Conservation (phyloP, 306 rosid genomes). For the Lathyrus sativus region DNA sequence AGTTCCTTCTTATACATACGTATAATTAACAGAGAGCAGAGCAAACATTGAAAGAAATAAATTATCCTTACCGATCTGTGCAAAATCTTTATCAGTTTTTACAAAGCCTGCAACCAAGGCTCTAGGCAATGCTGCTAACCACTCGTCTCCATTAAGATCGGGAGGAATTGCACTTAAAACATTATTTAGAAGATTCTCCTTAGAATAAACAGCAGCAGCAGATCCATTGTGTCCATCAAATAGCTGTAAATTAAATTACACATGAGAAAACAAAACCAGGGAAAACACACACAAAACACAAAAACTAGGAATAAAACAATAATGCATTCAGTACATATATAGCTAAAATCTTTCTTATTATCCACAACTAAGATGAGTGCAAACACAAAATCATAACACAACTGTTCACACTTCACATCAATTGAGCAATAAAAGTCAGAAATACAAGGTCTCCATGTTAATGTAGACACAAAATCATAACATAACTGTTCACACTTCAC, state of each 20-base stretch:
- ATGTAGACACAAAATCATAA: conserved; percentile 26
- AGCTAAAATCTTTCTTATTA: conserved; percentile 3
- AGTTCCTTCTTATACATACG: conserved; percentile 25
- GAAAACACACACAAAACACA: neutral
- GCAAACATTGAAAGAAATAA: conserved; percentile 23
- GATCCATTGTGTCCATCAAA: conserved; percentile 99
- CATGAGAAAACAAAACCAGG: conserved; percentile 41
- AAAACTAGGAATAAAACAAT: conserved; percentile 6
- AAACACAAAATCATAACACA: conserved; percentile 11
- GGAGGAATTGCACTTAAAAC: conserved; percentile 77
- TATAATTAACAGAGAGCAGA: conserved; percentile 23
- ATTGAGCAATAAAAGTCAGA: conserved; percentile 12
- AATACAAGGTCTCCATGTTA: conserved; percentile 16
- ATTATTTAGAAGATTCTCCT: conserved; percentile 89
- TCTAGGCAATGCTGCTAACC: conserved; percentile 95
- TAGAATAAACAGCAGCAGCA: conserved; percentile 93
- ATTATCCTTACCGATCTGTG: conserved; percentile 62
- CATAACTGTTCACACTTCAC: conserved; percentile 11
- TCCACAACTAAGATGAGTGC: conserved; percentile 22
- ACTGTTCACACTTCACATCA: conserved; percentile 22
- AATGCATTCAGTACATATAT: conserved; percentile 4
- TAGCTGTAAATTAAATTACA: conserved; percentile 58
- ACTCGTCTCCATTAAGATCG: conserved; percentile 93
- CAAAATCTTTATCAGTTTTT: conserved; percentile 95
- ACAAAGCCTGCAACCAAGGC: conserved; percentile 98